Evolutionary conservation across 2,329 filamentous ascomycete species (phyloP), one percentile per base, ranked within the genome.

Genomic region (Scedosporium dehoogii): DNA sequence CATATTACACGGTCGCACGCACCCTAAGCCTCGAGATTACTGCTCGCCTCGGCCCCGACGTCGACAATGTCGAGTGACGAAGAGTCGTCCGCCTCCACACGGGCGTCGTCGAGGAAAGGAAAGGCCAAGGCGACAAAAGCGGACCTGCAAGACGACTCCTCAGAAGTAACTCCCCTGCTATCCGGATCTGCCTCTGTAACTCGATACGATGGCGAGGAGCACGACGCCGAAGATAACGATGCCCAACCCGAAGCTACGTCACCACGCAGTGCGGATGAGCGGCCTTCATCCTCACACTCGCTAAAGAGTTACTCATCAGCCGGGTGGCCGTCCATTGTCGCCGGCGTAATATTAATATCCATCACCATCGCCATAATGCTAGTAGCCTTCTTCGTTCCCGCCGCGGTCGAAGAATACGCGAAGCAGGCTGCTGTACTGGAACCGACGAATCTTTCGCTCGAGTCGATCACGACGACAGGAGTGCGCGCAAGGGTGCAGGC

Each of bases 321-420:
- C 25, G 59, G 86, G 76, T 96, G 91, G 91, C 88, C 91, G 7
- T 93, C 89, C 44, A 78, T 91, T 38, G 79, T 96, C 44, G 88
- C 92, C 33, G 84, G 96, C 65, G 67, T 81, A 1, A 63, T 88
- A 2, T 76, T 97, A 7, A 88, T 82, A 58, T 67, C 84, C 1
- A 69, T 86, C 6, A 79, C 88, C 5, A 68, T 93, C 23, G 72
- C 81, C 29, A 91, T 96, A 67, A 86, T 97, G 63, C 75, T 89
- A 16, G 77, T 93, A 62, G 91, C 87, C 16, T 96, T 96, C 75
- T 83, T 96, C 61, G 84, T 89, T 0, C 92, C 93, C 1, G 86
- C 88, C 16, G 85, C 88, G 6, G 85, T 96, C 10, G 86, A 96
- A 74, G 84, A 91, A 71, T 99, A 99, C 74, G 90, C 89, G 58